Conservation (phyloP, 78 protist species). For the Fonticula alba region DNA sequence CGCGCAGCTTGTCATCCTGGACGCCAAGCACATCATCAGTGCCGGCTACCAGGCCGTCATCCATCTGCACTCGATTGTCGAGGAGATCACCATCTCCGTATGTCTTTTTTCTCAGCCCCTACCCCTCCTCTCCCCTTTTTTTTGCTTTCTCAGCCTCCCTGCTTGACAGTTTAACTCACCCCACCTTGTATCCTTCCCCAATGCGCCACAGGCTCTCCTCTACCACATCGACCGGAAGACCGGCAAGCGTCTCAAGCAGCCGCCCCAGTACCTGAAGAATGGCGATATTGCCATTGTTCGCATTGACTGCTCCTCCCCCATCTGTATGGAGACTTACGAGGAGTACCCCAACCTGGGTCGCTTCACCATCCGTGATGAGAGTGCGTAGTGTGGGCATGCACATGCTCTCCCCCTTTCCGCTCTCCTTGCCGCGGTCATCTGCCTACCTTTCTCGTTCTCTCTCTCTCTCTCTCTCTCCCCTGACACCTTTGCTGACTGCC, state of each 20-base stretch:
- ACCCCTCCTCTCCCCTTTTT: not conserved
- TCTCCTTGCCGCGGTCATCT: no score
- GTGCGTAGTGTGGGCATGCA: slow-evolving; percentile 1
- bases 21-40: slow-evolving; percentile 44
- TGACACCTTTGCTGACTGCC: no score
- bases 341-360: slow-evolving; percentile 68
- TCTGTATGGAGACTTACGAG: slow-evolving; percentile 58
- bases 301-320: slow-evolving; percentile 20
- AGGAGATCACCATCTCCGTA: slow-evolving; percentile 28
- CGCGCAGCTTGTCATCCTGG: slow-evolving; percentile 50
- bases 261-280: slow-evolving; percentile 47
- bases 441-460: not conserved
- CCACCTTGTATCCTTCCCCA: not conserved
- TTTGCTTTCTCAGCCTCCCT: not conserved
- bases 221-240: slow-evolving; percentile 61
- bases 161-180: not conserved
- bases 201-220: slow-evolving; percentile 15
- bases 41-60: slow-evolving; percentile 36
- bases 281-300: slow-evolving; percentile 49
- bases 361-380: slow-evolving; percentile 82
- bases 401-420: no score
- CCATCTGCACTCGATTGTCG: slow-evolving; percentile 64
- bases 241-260: slow-evolving; percentile 31
- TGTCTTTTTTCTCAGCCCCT: no score
- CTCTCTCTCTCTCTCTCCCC: not conserved